Evolutionary conservation across 139 green algal genomes (phyloP).

Genomic region (Chlorella sp.): DNA sequence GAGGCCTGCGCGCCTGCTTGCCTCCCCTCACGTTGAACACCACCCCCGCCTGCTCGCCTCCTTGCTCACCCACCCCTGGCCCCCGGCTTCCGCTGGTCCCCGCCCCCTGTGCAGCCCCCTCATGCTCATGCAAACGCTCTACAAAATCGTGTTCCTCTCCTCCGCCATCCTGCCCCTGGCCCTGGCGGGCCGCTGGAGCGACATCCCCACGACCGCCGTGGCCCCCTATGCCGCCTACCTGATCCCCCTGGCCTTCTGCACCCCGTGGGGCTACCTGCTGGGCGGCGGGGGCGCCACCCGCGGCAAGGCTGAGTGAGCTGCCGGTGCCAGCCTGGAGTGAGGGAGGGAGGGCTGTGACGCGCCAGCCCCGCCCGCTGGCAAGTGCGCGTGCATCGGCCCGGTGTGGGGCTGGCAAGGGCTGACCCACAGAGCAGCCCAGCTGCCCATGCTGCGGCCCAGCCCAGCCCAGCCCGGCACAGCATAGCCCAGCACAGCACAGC

Average conservation of each 20-base stretch:
- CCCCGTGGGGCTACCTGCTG: constrained; percentile 17
- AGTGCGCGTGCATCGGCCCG: no score
- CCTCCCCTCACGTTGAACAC: no score
- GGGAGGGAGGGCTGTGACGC: no score
- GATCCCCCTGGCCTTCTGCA: neutral
- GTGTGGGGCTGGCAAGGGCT: no score
- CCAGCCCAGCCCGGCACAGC: no score
- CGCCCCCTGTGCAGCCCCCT: neutral
- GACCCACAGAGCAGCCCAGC: no score
- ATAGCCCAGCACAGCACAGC: no score
- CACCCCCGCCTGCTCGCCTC: no score
- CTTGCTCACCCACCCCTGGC: neutral
- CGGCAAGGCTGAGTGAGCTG: constrained; percentile 10
- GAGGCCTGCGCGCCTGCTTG: no score
- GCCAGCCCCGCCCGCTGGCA: no score
- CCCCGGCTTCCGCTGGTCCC: neutral
- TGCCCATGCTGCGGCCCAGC: no score
- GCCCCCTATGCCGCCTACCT: neutral
- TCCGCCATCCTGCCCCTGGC: neutral
- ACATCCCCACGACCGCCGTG: neutral
- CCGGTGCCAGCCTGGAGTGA: no score
- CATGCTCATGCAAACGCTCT: constrained; percentile 1
- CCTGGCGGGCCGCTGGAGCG: neutral
- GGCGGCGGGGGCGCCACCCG: neutral
- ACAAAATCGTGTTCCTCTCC: constrained; percentile 23